phyloP scores from a whole-genome alignment of 106 monocot genomes.

The Apostasia ramifera region DNA sequence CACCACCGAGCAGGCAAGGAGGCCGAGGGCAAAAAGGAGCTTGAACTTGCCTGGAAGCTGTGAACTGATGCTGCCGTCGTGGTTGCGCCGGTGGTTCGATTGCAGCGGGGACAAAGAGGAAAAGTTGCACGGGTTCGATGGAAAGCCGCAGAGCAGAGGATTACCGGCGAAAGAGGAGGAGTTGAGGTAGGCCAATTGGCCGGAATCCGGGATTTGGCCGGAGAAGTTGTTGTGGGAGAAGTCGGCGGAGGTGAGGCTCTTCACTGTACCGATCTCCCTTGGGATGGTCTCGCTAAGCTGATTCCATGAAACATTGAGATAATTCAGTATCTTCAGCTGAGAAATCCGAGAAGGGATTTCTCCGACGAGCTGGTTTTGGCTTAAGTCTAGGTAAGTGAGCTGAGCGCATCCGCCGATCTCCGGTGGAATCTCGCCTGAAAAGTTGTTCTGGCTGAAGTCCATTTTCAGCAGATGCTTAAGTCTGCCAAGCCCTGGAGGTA shows the following conservation, averaged over 20 bases:
- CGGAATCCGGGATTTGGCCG: conserved; percentile 31
- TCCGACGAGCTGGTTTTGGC: conserved; percentile 29
- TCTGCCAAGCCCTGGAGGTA: conserved; percentile 26
- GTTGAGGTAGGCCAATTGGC: conserved; percentile 44
- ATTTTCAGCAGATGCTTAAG: conserved; percentile 29
- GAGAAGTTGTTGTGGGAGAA: conserved; percentile 26
- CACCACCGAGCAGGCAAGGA: conserved; percentile 28
- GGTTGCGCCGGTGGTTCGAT: not conserved
- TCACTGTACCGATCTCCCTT: conserved; percentile 36
- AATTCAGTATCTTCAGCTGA: conserved; percentile 31
- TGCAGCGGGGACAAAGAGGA: conserved; percentile 7
- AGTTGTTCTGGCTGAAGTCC: conserved; percentile 45
- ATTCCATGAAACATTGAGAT: conserved; percentile 47
- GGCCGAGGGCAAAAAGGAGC: conserved; percentile 28
- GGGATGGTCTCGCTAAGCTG: conserved; percentile 30
- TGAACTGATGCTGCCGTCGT: not conserved
- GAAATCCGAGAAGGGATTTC: conserved; percentile 24
- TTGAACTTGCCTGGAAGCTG: conserved; percentile 29
- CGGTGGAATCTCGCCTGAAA: conserved; percentile 21
- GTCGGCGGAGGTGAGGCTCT: conserved; percentile 47
- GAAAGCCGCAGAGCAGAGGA: conserved; percentile 28
- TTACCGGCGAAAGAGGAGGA: conserved; percentile 29
- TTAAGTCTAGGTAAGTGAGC: conserved; percentile 41
- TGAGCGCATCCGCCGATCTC: conserved; percentile 26
- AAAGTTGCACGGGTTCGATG: conserved; percentile 35